Base-by-base conservation (phyloP, 140 eudicot species). In the Oenanthe javanica region DNA sequence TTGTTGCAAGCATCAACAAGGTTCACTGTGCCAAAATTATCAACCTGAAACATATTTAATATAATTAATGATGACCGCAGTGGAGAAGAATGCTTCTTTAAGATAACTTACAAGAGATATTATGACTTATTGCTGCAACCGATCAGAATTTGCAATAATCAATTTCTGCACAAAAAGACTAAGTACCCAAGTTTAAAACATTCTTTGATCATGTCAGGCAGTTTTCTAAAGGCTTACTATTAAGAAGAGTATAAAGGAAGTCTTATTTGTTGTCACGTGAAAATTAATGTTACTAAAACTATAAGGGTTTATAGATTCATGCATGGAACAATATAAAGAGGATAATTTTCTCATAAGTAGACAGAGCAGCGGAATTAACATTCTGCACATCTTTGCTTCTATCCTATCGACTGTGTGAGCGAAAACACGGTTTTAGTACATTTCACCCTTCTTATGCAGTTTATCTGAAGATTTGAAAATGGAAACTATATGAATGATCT, bases 1-100 rank as follows among this genome's bases (percentile, higher is more conserved):
- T 87, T 94, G 66, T 97, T 84, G 81, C 97, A 94, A 57, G 98
- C 97, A 45, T 94, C 98, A 46, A 94, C 97, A 80, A 94, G 90
- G 86, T 92, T 94, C 13, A 94, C 91, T 0, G 97, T 94, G 23
- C 98, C 98, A 87, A 85, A 90, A 83, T 94, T 90, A 86, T 94
- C 98, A 48, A 94, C 98, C 98, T 94, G 88, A 75, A 85, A 80
- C 46, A 82, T 63, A 55, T 14, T 19, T 15, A 50, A 7, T 50
- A 54, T 48, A 19, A 8, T 61, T 38, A 31, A n/a, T n/a, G n/a
- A 73, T 23, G 61, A 23, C 61, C 9, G 23, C 23, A 10, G 1
- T 0, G 57, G n/a, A 61, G 74, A 61, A 59, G 74, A 78, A 57
- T 61, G 40, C 72, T 57, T 25, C 50, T 43, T n/a, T 2, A 23